Evolutionary conservation across 495 filamentous ascomycete genomes (phyloP), one percentile per base, ranked within the genome.

Genomic region (Hypoxylon rickii): DNA sequence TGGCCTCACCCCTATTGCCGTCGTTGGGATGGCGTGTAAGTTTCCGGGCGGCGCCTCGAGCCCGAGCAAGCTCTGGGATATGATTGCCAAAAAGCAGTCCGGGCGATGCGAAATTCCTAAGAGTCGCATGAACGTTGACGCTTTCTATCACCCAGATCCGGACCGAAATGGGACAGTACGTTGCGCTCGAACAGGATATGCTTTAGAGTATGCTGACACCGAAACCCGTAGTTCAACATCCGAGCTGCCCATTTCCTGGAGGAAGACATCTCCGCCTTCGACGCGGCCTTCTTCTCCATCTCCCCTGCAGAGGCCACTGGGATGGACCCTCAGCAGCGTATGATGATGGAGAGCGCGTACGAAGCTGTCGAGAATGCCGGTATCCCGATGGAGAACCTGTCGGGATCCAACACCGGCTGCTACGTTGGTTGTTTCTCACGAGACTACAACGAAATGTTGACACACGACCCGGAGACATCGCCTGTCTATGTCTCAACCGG

Each of bases 321-420:
- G 12, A 36, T 36, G 32, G 32, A 36, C 13, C 32, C 32, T n/a
- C 32, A 36, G 32, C 32, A 36, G 13, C 32, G 83, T 0, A 62
- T 78, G 5, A 61, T 88, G 0, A 69, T 87, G 0, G 83, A 88
- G 52, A 73, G 78, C 0, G 67, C 76, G 0, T 79, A 71, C 24
- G 79, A 83, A 45, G 71, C 71, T 3, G 36, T 83, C 7, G 79
- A 83, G 51, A 76, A 67, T 48, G 73, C 75, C 0, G 82, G 83
- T 1, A 24, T 53, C 1, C 51, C 69, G 0, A 67, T 74, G 1
- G 68, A 78, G 21, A 43, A 50, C 4, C 36, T 82, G 5, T 58
- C 68, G 12, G 81, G 80, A 4, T 73, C 74, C 3, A 57, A 80
- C 43, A 83, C 80, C 1, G 71, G 69, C 7, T 75, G 78, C 3